Evolutionary conservation across 164 flowering plant species (phyloP).

Genomic region (Amborella trichopoda): DNA sequence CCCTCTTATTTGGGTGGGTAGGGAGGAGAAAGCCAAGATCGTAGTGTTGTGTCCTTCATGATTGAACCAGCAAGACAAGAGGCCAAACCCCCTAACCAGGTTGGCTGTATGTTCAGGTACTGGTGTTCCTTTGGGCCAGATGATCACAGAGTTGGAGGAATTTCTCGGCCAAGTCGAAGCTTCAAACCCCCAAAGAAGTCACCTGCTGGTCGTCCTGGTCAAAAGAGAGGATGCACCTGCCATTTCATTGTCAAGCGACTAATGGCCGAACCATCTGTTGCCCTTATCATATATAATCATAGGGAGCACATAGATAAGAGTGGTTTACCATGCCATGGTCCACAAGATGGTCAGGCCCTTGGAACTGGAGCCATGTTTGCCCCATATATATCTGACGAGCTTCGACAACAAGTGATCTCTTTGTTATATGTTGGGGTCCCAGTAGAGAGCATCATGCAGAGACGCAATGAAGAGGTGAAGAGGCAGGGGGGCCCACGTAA

Average conservation of each 20-base stretch:
- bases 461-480: constrained; percentile 78
- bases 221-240: constrained; percentile 92
- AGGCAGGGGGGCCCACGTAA: constrained; percentile 83
- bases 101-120: constrained; percentile 48
- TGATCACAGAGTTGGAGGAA: constrained; percentile 82
- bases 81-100: background rate
- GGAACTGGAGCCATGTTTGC: constrained; percentile 96
- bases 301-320: constrained; percentile 85
- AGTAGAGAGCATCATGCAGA: constrained; percentile 96
- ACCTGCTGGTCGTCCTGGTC: constrained; percentile 81
- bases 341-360: constrained; percentile 74
- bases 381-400: constrained; percentile 91
- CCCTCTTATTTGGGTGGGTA: no score
- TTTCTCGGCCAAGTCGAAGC: constrained; percentile 73
- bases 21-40: no score
- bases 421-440: constrained; percentile 82
- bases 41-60: no score
- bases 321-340: constrained; percentile 93
- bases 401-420: constrained; percentile 78
- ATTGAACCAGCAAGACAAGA: no score
- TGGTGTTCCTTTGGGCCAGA: constrained; percentile 99
- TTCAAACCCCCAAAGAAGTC: constrained; percentile 65
- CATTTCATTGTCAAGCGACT: constrained; percentile 94
- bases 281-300: constrained; percentile 83
- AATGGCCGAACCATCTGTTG: constrained; percentile 83